phyloP scores from a whole-genome alignment of 2,329 filamentous ascomycete genomes.

The Alternaria triticimaculans region DNA sequence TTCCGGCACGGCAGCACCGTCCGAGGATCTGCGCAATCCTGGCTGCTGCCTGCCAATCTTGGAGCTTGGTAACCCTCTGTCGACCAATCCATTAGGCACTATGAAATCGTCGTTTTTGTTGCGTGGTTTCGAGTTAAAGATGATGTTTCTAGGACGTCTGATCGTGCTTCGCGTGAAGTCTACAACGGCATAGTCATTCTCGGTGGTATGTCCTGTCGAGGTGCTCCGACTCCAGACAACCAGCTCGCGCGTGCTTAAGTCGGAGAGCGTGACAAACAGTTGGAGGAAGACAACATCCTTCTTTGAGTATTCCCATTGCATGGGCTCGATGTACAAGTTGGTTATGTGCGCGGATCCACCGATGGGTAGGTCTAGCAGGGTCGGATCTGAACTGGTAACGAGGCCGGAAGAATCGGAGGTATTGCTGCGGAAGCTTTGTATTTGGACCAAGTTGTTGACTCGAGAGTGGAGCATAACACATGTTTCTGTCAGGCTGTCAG shows the following conservation, averaged over 20 bases:
- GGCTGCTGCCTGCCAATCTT: slow-evolving; percentile 15
- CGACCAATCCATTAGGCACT: slow-evolving; percentile 31
- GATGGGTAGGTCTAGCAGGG: slow-evolving; percentile 22
- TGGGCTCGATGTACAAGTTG: slow-evolving; percentile 26
- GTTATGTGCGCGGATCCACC: slow-evolving; percentile 15
- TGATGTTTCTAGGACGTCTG: slow-evolving; percentile 3
- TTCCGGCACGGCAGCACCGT: neutral
- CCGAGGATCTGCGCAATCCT: neutral
- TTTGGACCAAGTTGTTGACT: slow-evolving; percentile 38
- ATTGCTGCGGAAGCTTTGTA: slow-evolving; percentile 33
- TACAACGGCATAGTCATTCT: slow-evolving; percentile 13
- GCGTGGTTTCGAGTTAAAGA: slow-evolving; percentile 3
- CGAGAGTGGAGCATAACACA: slow-evolving; percentile 43
- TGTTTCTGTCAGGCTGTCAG: slow-evolving; percentile 31
- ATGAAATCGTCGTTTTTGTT: slow-evolving; percentile 38
- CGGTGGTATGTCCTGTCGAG: neutral
- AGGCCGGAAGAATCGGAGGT: slow-evolving; percentile 9
- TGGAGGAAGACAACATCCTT: slow-evolving; percentile 34
- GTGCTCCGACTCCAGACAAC: slow-evolving; percentile 22
- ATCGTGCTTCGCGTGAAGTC: slow-evolving; percentile 26
- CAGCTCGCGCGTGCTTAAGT: slow-evolving; percentile 36
- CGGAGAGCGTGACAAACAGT: slow-evolving; percentile 27
- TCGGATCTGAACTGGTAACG: slow-evolving; percentile 36
- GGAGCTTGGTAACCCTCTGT: slow-evolving; percentile 11
- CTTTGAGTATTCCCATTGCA: slow-evolving; percentile 30